These are phyloP conservation scores for Apiotrichum akiyoshidainum DNA, from an alignment of 1,284 basidiomycete species.

Conservation along the genomic window DNA sequence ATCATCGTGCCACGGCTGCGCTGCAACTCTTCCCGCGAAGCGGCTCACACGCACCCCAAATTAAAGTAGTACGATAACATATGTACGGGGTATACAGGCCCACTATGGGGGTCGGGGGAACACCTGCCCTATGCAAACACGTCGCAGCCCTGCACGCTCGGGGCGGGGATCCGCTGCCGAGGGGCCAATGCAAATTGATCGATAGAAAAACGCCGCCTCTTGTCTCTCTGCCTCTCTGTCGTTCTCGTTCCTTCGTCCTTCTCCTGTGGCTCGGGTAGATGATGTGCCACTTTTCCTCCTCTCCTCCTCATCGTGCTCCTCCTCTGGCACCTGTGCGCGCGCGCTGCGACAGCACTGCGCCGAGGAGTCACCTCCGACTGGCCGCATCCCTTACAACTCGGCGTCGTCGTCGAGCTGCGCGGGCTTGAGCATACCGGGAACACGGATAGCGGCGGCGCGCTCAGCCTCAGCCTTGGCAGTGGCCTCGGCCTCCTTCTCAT, in stretches of 20 bases:
- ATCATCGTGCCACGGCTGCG: too few species aligned
- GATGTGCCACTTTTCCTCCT: too few species aligned
- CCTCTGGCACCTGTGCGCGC: neutral
- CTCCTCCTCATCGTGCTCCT: neutral
- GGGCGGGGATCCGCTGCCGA: neutral
- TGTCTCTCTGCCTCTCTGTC: too few species aligned
- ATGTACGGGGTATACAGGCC: conserved; percentile 11
- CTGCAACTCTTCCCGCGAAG: neutral
- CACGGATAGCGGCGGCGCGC: conserved; percentile 81
- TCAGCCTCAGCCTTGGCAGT: conserved; percentile 69
- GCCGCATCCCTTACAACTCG: conserved; percentile 34
- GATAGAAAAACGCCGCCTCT: neutral
- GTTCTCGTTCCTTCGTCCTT: too few species aligned
- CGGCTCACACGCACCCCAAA: neutral
- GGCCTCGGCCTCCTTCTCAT: conserved; percentile 90
- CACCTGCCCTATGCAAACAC: conserved; percentile 9
- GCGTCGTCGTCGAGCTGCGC: conserved; percentile 80
- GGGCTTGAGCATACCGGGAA: conserved; percentile 98
- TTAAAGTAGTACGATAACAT: conserved; percentile 10
- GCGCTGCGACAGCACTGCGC: neutral
- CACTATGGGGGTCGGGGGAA: neutral
- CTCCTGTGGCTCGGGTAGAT: too few species aligned
- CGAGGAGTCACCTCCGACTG: too few species aligned
- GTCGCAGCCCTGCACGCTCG: neutral
- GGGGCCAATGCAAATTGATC: conserved; percentile 8